Evolutionary conservation across 1,284 basidiomycete species (phyloP).

Genomic region (Leccinum variabile): DNA sequence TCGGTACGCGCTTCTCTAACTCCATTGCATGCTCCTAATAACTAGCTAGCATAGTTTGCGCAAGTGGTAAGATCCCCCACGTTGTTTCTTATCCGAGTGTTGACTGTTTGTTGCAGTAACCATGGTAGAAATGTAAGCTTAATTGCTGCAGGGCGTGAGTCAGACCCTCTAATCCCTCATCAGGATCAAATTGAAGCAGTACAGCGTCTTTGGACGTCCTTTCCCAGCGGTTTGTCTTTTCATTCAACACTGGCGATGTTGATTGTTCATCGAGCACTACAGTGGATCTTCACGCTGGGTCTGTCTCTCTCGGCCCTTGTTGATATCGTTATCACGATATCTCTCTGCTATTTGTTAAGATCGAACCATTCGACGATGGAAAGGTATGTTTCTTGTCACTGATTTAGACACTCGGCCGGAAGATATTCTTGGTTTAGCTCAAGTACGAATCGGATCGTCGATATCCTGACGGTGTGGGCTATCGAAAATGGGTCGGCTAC

Average conservation of each 20-base stretch:
- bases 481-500: slow-evolving; percentile 51
- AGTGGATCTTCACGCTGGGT: slow-evolving; percentile 57
- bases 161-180: not conserved
- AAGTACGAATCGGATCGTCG: slow-evolving; percentile 48
- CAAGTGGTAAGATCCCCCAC: slow-evolving; percentile 16
- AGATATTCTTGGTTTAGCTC: not conserved
- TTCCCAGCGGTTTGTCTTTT: slow-evolving; percentile 17
- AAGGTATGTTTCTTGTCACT: slow-evolving; percentile 29
- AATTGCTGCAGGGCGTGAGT: not conserved
- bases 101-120: slow-evolving; percentile 15
- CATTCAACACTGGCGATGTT: too few relatives aligned
- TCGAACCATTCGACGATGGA: slow-evolving; percentile 38
- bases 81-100: not conserved
- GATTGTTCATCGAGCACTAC: not conserved
- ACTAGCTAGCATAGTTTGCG: slow-evolving; percentile 16
- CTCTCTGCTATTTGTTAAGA: slow-evolving; percentile 45
- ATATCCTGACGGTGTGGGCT: slow-evolving; percentile 48
- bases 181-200: slow-evolving; percentile 19
- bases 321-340: slow-evolving; percentile 49
- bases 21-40: not conserved
- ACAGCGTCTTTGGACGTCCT: slow-evolving; percentile 13
- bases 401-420: not conserved
- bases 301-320: slow-evolving; percentile 46
- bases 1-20: slow-evolving; percentile 14
- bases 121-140: slow-evolving; percentile 25